phyloP scores from a whole-genome alignment of 106 monocot species.

The Cymbidium sinense region DNA sequence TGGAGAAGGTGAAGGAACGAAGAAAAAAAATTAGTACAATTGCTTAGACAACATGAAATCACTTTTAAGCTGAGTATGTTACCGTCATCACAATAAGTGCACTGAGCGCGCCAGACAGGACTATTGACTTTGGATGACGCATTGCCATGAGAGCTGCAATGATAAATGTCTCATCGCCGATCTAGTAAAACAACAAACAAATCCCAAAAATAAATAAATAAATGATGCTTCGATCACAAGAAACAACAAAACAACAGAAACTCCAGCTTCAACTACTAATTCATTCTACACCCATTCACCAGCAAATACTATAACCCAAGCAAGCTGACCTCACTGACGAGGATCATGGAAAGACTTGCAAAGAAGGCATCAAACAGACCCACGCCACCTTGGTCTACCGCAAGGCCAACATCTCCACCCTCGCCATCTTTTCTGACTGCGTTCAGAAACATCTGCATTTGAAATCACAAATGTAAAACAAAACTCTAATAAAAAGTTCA shows the following conservation, averaged over 20 bases:
- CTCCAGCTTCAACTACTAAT: neutral
- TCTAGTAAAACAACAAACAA: constrained; percentile 28
- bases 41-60: neutral
- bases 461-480: neutral
- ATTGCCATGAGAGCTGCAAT: constrained; percentile 98
- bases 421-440: constrained; percentile 24
- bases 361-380: constrained; percentile 76
- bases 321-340: constrained; percentile 64
- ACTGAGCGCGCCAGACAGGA: constrained; percentile 82
- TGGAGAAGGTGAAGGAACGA: neutral
- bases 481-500: neutral
- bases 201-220: neutral
- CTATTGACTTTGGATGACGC: constrained; percentile 95
- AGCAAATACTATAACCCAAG: neutral
- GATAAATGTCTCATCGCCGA: constrained; percentile 98
- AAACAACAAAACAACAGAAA: too few species aligned
- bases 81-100: constrained; percentile 96
- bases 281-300: neutral
- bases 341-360: constrained; percentile 75
- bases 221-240: neutral
- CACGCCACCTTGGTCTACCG: constrained; percentile 26
- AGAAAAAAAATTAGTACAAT: neutral
- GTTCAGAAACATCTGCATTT: constrained; percentile 36
- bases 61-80: constrained; percentile 7
- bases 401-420: constrained; percentile 14